Conservation (phyloP, 2,329 filamentous ascomycete genomes). For the Alternaria incomplexa region DNA sequence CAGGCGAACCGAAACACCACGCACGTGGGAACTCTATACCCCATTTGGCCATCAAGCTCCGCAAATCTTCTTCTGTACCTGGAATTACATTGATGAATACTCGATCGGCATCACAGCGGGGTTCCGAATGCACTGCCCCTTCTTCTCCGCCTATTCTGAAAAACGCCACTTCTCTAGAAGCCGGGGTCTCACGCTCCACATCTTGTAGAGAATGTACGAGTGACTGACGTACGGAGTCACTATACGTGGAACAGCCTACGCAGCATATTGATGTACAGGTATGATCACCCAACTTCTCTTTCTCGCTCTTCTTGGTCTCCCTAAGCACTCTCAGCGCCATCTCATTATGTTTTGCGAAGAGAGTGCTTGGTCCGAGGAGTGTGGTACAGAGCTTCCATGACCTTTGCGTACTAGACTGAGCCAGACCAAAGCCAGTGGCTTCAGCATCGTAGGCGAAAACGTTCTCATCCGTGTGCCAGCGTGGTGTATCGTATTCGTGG, state of each 20-base stretch:
- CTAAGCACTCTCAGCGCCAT: not conserved
- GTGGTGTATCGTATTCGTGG: conserved; percentile 52
- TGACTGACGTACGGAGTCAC: conserved; percentile 48
- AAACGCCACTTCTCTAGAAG: conserved; percentile 47
- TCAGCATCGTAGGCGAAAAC: conserved; percentile 47
- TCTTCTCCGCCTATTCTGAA: conserved; percentile 52
- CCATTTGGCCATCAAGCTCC: conserved; percentile 38
- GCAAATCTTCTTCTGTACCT: conserved; percentile 40
- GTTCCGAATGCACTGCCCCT: conserved; percentile 55
- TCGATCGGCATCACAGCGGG: conserved; percentile 34
- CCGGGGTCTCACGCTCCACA: not conserved
- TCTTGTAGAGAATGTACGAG: conserved; percentile 39
- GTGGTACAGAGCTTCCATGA: conserved; percentile 59
- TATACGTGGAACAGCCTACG: conserved; percentile 52
- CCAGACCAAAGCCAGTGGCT: not conserved
- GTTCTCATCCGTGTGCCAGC: conserved; percentile 60
- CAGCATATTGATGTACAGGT: not conserved
- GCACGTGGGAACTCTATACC: conserved; percentile 37
- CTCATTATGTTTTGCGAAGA: not conserved
- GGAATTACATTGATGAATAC: conserved; percentile 49
- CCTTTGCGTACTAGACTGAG: not conserved
- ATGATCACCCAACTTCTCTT: not conserved
- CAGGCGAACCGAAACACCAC: conserved; percentile 34
- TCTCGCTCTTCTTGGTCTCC: not conserved
- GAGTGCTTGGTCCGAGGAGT: not conserved